A percentile compares a stretch with the other conserved stretches of the same genome.
phyloP scores from a whole-genome alignment of 257 asterid species.

The Nicotiana tabacum region DNA sequence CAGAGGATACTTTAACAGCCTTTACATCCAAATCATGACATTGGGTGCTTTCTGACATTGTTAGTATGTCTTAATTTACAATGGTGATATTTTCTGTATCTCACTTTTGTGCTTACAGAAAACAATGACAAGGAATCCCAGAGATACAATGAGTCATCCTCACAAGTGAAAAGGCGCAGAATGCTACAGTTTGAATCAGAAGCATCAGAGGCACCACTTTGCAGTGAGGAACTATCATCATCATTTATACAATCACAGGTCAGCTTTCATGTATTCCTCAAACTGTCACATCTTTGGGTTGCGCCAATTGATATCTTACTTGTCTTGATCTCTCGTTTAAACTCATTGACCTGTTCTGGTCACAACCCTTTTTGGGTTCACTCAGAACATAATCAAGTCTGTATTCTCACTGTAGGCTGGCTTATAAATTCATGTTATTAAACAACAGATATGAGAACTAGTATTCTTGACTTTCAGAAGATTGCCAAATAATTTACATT shows the following conservation, averaged over 20 bases:
- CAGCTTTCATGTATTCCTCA: background rate
- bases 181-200: slow-evolving; percentile 75
- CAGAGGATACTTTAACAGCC: background rate
- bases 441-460: background rate
- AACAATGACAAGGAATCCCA: slow-evolving; percentile 40
- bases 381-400: background rate
- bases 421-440: background rate
- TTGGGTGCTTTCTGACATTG: background rate
- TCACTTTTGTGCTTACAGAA: slow-evolving; percentile 36
- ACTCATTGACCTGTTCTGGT: background rate
- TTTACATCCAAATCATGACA: background rate
- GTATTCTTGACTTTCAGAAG: background rate
- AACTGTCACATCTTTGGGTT: background rate
- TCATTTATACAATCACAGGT: slow-evolving; percentile 68
- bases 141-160: slow-evolving; percentile 38
- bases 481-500: background rate
- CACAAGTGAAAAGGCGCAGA: slow-evolving; percentile 77
- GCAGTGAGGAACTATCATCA: slow-evolving; percentile 39
- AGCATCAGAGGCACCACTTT: slow-evolving; percentile 38
- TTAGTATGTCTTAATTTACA: background rate
- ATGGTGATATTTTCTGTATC: background rate
- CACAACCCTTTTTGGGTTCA: background rate
- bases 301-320: background rate
- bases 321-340: background rate
- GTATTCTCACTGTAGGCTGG: background rate